Conservation (phyloP, 345 rosid genomes). For the Bruguiera gymnorhiza region DNA sequence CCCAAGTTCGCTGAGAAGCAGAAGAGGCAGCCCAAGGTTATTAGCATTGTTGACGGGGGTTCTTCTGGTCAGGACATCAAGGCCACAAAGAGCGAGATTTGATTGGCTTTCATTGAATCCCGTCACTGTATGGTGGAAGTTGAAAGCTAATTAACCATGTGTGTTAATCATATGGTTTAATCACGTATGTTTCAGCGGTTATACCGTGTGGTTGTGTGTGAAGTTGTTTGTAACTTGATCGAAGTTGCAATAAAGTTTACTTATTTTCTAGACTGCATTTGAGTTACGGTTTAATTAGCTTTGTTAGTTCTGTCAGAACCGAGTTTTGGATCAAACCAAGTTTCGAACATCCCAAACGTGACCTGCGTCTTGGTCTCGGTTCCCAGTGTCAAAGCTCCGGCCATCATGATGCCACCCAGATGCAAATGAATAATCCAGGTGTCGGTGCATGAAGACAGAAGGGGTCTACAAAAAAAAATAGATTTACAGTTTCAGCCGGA, state of each 20-base stretch:
- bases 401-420: conserved; percentile 64
- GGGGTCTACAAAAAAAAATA: conserved; percentile 31
- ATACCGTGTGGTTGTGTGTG: no score
- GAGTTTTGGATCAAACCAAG: conserved; percentile 25
- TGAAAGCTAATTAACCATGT: no score
- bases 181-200: no score
- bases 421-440: conserved; percentile 55
- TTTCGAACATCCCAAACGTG: conserved; percentile 51
- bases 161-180: no score
- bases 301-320: no score
- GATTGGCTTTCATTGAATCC: not conserved
- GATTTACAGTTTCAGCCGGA: conserved; percentile 13
- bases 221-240: no score
- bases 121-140: no score
- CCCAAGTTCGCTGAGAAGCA: conserved; percentile 31
- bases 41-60: conserved; percentile 23
- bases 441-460: conserved; percentile 33
- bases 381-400: conserved; percentile 50
- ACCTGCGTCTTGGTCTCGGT: conserved; percentile 54
- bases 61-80: conserved; percentile 34
- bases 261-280: no score
- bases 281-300: no score
- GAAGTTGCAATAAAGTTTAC: no score
- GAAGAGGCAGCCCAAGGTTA: conserved; percentile 39
- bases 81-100: conserved; percentile 29